A percentile compares a stretch with the other conserved stretches of the same genome.
phyloP scores from a whole-genome alignment of 176 grass and related monocot species.

The Triticum dicoccoides region DNA sequence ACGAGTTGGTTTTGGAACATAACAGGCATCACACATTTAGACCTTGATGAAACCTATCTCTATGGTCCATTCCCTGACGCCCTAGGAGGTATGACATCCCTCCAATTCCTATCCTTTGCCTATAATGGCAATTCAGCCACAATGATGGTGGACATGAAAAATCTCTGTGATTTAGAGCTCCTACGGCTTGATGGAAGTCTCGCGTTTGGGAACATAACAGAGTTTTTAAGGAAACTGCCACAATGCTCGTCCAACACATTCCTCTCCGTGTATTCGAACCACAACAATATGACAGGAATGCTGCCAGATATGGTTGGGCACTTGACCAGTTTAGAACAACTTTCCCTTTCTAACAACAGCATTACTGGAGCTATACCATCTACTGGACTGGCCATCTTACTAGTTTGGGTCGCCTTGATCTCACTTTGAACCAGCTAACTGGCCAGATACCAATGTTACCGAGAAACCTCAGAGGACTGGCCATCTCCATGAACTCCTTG shows the following conservation, averaged over 20 bases:
- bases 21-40: not conserved
- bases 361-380: not conserved
- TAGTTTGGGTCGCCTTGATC: not conserved
- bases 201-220: not conserved
- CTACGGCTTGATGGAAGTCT: not conserved
- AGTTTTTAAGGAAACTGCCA: not conserved
- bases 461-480: not conserved
- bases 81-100: not conserved
- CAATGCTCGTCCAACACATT: not conserved
- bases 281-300: not conserved
- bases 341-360: not conserved
- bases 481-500: slow-evolving; percentile 20
- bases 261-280: too few species aligned
- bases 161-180: slow-evolving; percentile 5
- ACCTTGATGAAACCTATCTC: not conserved
- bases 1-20: not conserved
- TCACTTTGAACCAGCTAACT: slow-evolving; percentile 7
- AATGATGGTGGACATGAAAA: not conserved
- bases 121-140: not conserved
- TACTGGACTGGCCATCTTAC: not conserved
- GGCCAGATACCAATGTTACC: slow-evolving; percentile 15
- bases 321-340: not conserved
- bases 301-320: not conserved
- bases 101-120: not conserved
- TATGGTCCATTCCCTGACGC: not conserved